A percentile compares a stretch with the other conserved stretches of the same genome.
phyloP scores from a whole-genome alignment of 2,329 filamentous ascomycete species.

The Chaetomiaceae sp. region DNA sequence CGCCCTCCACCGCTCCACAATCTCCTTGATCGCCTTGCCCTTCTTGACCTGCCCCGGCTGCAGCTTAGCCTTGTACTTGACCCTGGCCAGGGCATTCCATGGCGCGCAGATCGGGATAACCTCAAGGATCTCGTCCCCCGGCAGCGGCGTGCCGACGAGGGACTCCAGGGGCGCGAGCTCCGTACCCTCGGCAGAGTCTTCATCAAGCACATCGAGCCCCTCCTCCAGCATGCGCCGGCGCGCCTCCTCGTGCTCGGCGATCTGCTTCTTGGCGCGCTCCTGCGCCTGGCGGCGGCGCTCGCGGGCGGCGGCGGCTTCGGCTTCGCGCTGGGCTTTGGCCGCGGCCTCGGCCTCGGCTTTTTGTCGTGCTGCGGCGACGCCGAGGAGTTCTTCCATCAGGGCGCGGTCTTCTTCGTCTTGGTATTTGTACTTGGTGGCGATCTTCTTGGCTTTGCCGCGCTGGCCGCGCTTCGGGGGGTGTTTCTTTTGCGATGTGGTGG shows the following conservation, averaged over 20 bases:
- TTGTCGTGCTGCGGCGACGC: constrained; percentile 63
- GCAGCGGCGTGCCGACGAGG: constrained; percentile 71
- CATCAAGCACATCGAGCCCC: constrained; percentile 56
- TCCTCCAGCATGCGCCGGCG: constrained; percentile 59
- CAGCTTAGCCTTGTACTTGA: constrained; percentile 93
- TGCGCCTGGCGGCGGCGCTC: constrained; percentile 78
- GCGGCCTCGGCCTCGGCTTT: constrained; percentile 64
- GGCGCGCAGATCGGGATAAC: constrained; percentile 61
- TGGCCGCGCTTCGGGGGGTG: constrained; percentile 64
- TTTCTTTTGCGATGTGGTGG: constrained; percentile 43
- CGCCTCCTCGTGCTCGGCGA: constrained; percentile 70
- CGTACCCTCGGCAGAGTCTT: constrained; percentile 40
- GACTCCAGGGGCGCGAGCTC: constrained; percentile 68
- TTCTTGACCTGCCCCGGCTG: constrained; percentile 89
- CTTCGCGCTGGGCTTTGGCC: constrained; percentile 65
- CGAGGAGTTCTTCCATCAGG: constrained; percentile 81
- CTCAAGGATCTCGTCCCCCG: constrained; percentile 78
- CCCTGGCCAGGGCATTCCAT: constrained; percentile 59
- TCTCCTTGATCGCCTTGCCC: constrained; percentile 88
- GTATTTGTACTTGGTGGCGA: constrained; percentile 82
- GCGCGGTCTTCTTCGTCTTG: constrained; percentile 92
- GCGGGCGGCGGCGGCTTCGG: constrained; percentile 65
- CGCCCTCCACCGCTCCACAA: constrained; percentile 74
- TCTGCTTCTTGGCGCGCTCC: constrained; percentile 68
- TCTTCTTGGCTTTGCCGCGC: constrained; percentile 78